These are phyloP conservation scores for Pestalotiopsis sp. DNA, from an alignment of 2,329 filamentous ascomycete genomes.

Conservation along the genomic window DNA sequence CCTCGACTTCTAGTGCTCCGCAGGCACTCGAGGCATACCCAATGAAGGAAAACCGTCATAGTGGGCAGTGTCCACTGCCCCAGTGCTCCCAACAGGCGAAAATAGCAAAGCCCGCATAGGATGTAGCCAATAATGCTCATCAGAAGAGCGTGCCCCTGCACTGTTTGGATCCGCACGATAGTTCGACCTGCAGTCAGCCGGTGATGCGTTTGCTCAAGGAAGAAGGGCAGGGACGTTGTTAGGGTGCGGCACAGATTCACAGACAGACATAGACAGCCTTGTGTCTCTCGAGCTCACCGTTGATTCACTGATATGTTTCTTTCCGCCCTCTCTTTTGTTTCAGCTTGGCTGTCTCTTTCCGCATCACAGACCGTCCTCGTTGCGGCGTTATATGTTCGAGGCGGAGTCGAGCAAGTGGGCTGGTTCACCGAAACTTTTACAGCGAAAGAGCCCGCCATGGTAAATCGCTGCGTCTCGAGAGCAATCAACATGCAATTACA, in stretches of 20 bases:
- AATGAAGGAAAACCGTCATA: neutral
- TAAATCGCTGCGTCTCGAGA: neutral
- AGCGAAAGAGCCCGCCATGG: neutral
- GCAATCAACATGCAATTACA: neutral
- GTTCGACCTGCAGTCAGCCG: neutral
- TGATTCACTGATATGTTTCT: neutral
- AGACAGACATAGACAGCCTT: neutral
- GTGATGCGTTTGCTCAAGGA: neutral
- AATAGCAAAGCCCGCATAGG: neutral
- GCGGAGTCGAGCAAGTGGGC: neutral
- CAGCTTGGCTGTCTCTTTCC: neutral
- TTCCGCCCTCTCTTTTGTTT: neutral
- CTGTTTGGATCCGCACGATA: neutral
- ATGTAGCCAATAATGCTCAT: neutral
- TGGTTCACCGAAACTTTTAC: neutral
- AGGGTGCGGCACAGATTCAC: neutral
- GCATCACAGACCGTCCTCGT: neutral
- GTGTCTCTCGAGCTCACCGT: neutral
- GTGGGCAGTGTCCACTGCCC: neutral
- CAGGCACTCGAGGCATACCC: neutral
- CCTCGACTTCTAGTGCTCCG: neutral
- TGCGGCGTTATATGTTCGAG: neutral
- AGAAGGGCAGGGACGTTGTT: neutral
- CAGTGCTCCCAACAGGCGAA: neutral
- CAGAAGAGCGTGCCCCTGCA: neutral